Base-by-base conservation (phyloP, 129 eudicot species). In the Solidago caesia region DNA sequence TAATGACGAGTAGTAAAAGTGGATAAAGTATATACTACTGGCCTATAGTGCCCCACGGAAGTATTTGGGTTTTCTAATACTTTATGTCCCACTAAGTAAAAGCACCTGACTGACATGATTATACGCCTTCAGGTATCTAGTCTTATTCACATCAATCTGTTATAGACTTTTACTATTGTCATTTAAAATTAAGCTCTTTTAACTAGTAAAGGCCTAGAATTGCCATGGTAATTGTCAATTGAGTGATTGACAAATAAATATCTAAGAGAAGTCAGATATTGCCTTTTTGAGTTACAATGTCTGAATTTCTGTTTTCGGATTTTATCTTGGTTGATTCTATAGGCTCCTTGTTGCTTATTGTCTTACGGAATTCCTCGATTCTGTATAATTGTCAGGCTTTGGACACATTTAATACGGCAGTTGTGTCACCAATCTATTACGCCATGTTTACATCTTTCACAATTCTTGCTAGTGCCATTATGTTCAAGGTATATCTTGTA, bases 361-460 rank as follows among this genome's bases (percentile, higher is more conserved):
- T 70, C 6, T 70, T 51, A 27, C 10, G 12, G 12, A 70, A 53
- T 52, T 12, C 26, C 2, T n/a, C 44, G 5, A 55, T 15, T n/a
- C 60, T 69, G 74, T 48, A 27, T 49, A 52, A 76, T 57, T 68
- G 77, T 70, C 84, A 89, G 96, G 96, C 96, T 68, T 66, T 89
- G 85, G 96, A 89, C 79, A 89, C 91, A 68, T 89, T 84, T 70
- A 86, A 89, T 44, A 89, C 96, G 0, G 85, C 96, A 1, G 82
- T 86, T 74, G 96, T 89, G 59, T 89, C 96, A 61, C 96, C 96
- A 46, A 89, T 89, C 65, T 89, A 89, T 76, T 89, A 87, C 77
- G 96, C 96, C 55, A 77, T 89, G 89, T 89, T 89, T 76, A 89
- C 96, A 46, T 84, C 92, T 15, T 83, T 89, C 62, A 89, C 96